Evolutionary conservation across 768 basidiomycete genomes (phyloP).

Genomic region (Strobilomyces dryophilus): DNA sequence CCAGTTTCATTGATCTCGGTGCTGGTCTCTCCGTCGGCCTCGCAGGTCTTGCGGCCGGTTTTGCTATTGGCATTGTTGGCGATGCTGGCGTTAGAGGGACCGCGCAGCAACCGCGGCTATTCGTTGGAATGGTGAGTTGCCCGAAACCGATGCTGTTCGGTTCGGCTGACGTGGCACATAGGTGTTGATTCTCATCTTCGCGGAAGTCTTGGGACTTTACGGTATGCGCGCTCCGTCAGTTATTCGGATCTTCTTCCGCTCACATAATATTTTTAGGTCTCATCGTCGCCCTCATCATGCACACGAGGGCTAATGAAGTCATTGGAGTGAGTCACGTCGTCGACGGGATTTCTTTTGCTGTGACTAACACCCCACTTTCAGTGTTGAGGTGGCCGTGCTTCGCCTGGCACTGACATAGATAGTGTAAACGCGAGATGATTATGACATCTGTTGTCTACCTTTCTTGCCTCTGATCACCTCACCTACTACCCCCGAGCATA

Average conservation of each 20-base stretch:
- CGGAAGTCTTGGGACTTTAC: slow-evolving; percentile 90
- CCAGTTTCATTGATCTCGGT: slow-evolving; percentile 91
- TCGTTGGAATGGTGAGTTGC: slow-evolving; percentile 81
- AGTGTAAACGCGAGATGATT: not conserved
- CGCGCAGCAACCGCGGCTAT: slow-evolving; percentile 91
- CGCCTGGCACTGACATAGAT: not conserved
- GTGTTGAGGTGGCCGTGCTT: slow-evolving; percentile 20
- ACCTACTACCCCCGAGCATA: not conserved
- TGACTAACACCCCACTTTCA: slow-evolving; percentile 3
- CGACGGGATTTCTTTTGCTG: too few species aligned
- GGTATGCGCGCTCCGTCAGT: slow-evolving; percentile 36
- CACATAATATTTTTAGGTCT: not conserved
- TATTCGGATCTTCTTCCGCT: slow-evolving; percentile 30
- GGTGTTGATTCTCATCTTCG: slow-evolving; percentile 98
- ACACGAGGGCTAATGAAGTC: slow-evolving; percentile 54
- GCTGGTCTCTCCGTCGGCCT: slow-evolving; percentile 91
- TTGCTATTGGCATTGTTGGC: slow-evolving; percentile 97
- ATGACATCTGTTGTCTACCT: not conserved
- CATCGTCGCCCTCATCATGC: slow-evolving; percentile 95
- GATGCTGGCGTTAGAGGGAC: slow-evolving; percentile 98
- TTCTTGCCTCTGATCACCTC: not conserved
- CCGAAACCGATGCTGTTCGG: not conserved
- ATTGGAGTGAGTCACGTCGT: slow-evolving; percentile 10
- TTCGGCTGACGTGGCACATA: slow-evolving; percentile 23
- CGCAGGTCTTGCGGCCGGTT: slow-evolving; percentile 94